Evolutionary conservation across 2,329 filamentous ascomycete species (phyloP).

Genomic region (Dactylellina drechsleri): DNA sequence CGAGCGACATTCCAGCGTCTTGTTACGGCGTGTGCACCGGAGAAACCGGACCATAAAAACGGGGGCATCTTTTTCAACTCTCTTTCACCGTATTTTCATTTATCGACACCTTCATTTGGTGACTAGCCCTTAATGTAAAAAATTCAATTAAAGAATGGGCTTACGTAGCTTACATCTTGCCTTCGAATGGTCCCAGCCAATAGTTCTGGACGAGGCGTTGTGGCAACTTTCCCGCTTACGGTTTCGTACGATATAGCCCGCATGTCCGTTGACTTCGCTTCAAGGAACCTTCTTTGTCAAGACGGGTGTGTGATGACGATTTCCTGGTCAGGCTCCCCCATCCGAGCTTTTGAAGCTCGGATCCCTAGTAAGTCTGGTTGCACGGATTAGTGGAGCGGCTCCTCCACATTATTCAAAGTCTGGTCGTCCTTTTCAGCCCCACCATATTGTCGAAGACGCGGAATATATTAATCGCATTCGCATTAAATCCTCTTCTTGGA

Average conservation of each 20-base stretch:
- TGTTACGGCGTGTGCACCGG: conserved; percentile 2
- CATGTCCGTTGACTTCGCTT: neutral
- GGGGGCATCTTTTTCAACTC: neutral
- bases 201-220: neutral
- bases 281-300: neutral
- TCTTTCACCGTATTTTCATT: neutral
- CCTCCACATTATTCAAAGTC: neutral
- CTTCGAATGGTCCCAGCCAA: neutral
- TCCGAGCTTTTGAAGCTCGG: neutral
- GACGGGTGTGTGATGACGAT: neutral
- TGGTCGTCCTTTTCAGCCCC: too few relatives aligned
- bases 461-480: too few relatives aligned
- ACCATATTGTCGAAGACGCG: too few relatives aligned
- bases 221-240: neutral
- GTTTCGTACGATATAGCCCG: neutral
- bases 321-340: neutral
- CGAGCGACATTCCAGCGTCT: neutral
- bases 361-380: neutral
- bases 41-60: neutral
- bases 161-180: too few relatives aligned
- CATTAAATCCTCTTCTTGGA: too few relatives aligned
- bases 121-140: neutral
- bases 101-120: neutral
- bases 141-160: too few relatives aligned
- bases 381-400: neutral